Conservation (phyloP, 495 filamentous ascomycete genomes). For the Tuber indicum region DNA sequence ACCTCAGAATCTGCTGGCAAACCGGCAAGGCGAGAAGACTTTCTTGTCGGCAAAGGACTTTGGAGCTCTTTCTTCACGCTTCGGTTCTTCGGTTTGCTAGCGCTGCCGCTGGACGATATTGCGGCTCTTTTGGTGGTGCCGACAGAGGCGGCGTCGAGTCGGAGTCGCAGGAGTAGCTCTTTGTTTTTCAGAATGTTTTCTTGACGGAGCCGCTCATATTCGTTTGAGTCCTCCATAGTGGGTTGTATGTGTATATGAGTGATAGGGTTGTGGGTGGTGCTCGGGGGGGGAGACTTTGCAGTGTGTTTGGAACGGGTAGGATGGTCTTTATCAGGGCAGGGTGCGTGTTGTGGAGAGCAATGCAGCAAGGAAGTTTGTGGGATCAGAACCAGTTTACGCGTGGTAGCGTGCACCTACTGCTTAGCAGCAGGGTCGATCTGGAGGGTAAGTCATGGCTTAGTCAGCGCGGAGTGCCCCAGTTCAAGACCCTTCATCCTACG, state of each 20-base stretch:
- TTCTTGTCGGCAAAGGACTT: conserved; percentile 52
- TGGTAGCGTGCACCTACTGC: not conserved
- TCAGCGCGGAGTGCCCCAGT: not conserved
- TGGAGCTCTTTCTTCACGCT: conserved; percentile 49
- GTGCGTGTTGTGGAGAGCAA: not conserved
- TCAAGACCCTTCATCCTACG: not conserved
- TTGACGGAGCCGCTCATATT: conserved; percentile 64
- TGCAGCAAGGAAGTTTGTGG: not conserved
- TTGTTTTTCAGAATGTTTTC: conserved; percentile 70
- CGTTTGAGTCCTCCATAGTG: conserved; percentile 43
- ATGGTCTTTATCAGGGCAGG: not conserved
- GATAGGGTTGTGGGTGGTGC: not conserved
- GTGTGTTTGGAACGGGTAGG: not conserved
- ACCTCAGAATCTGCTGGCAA: conserved; percentile 64
- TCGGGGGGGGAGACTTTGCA: not conserved
- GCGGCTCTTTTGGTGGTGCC: conserved; percentile 42
- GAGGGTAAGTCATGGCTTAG: not conserved
- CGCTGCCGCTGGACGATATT: conserved; percentile 35
- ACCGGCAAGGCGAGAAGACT: conserved; percentile 60
- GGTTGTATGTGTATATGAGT: not conserved
- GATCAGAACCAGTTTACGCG: not conserved
- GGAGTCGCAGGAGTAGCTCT: conserved; percentile 57
- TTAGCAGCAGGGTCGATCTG: not conserved
- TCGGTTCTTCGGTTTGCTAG: conserved; percentile 25
- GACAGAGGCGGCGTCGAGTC: conserved; percentile 51